A percentile compares a stretch with the other conserved stretches of the same genome.
Conservation (phyloP, 352 stramenopile genomes). For the Phytophthora nicotianae region DNA sequence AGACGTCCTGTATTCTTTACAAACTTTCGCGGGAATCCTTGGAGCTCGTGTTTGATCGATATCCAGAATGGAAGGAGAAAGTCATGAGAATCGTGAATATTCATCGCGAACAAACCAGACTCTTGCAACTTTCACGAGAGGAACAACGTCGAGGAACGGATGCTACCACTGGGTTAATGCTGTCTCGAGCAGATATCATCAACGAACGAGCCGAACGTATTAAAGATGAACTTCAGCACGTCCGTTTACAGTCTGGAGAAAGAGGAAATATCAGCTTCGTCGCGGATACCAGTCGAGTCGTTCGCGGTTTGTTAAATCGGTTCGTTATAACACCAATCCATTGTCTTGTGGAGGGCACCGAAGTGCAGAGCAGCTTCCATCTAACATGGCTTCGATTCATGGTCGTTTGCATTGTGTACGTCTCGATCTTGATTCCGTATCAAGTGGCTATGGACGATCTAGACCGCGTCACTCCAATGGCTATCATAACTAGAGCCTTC, state of each 20-base stretch:
- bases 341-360: constrained; percentile 28
- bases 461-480: constrained; percentile 17
- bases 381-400: constrained; percentile 48
- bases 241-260: constrained; percentile 11
- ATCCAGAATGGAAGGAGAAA: constrained; percentile 66
- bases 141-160: constrained; percentile 24
- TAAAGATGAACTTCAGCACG: constrained; percentile 27
- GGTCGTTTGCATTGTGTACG: constrained; percentile 44
- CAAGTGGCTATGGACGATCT: constrained; percentile 48
- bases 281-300: not conserved
- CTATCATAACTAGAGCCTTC: constrained; percentile 18
- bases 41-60: constrained; percentile 52
- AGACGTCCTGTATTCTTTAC: constrained; percentile 74
- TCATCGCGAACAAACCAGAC: constrained; percentile 51
- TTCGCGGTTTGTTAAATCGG: constrained; percentile 14
- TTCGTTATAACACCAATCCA: not conserved
- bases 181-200: constrained; percentile 31
- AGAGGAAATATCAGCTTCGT: not conserved
- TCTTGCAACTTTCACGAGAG: constrained; percentile 32
- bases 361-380: constrained; percentile 50
- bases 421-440: constrained; percentile 51
- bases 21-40: constrained; percentile 66
- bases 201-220: constrained; percentile 48
- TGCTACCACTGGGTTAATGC: constrained; percentile 13
- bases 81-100: constrained; percentile 69